Evolutionary conservation across 2,329 filamentous ascomycete genomes (phyloP), one percentile per base, ranked within the genome.

Genomic region (Thelonectria blattea): DNA sequence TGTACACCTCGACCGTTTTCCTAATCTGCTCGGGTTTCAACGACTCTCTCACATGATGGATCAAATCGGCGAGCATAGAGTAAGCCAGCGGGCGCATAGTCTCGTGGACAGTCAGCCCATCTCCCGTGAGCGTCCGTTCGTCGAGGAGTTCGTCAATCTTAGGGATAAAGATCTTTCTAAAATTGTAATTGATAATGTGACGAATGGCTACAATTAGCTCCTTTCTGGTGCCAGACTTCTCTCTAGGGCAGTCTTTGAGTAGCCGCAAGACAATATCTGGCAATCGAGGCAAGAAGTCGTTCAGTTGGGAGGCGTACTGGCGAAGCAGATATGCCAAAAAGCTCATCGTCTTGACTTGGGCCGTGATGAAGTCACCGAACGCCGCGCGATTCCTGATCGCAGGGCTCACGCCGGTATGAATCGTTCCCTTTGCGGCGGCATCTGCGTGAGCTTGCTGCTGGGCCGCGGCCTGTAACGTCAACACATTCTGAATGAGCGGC

Each of bases 171-270:
- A 98, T 96, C 73, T 93, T 94, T 58, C 95, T 84, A 70, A 97
- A 98, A 73, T 98, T 98, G 79, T 98, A 98, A 78, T 98, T 99
- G 76, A 99, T 97, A 69, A 99, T 97, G 73, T 99, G 96, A 20
- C 96, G 87, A 60, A 99, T 97, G 0, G 95, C 96, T 53, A 99
- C 95, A 45, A 99, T 80, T 18, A 99, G 82, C 76, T 99, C 95
- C 74, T 99, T 99, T 17, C 96, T 86, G 1, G 94, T 92, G 3
- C 91, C 90, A 0, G 94, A 97, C 73, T 97, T 97, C 77, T 98
- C 95, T 51, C 94, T 84, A 0, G 95, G 95, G 61, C 95, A 98
- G 72, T 99, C 95, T 72, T 96, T 92, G 47, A 99, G 81, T 47
- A 99, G 79, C 6, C 95, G 87, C 7, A 99, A 92, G 3, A 98